Evolutionary conservation across 176 grass and related monocot species (phyloP).

Genomic region (Calamus simplicifolius): DNA sequence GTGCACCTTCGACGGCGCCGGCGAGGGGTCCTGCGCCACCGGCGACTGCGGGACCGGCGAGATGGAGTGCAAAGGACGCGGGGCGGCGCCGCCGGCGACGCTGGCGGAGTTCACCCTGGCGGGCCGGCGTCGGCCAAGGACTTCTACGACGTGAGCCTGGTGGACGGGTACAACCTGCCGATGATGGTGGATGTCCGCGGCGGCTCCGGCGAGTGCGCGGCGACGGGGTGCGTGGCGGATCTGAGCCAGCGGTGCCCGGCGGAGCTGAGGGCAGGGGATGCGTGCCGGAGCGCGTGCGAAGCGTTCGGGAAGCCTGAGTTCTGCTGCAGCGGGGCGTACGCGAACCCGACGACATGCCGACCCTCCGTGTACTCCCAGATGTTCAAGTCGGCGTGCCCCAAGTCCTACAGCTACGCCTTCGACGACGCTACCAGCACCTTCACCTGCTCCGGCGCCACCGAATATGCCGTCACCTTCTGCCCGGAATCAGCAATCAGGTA

Average conservation of each 20-base stretch:
- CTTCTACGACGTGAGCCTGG: conserved; percentile 90
- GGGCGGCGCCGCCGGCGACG: neutral
- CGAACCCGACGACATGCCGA: conserved; percentile 24
- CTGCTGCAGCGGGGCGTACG: conserved; percentile 55
- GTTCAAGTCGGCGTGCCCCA: conserved; percentile 52
- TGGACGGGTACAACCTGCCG: conserved; percentile 73
- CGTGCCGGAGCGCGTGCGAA: conserved; percentile 54
- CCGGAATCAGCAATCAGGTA: conserved; percentile 2
- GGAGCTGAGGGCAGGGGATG: conserved; percentile 31
- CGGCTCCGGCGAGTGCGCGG: conserved; percentile 25
- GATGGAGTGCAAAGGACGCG: too few species aligned
- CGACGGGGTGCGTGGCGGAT: conserved; percentile 65
- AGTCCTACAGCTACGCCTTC: conserved; percentile 58
- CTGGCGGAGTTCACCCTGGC: neutral
- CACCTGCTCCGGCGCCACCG: conserved; percentile 36
- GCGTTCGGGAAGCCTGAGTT: conserved; percentile 39
- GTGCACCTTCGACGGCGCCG: neutral
- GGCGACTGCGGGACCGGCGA: too few species aligned
- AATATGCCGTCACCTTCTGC: conserved; percentile 54
- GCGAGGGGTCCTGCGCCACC: neutral
- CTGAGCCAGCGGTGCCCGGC: conserved; percentile 53
- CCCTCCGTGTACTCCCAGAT: conserved; percentile 43
- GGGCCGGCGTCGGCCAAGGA: conserved; percentile 35
- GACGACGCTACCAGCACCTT: conserved; percentile 60
- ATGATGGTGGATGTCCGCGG: conserved; percentile 47